Base-by-base conservation (phyloP, 306 rosid genomes). In the Fagus crenata region DNA sequence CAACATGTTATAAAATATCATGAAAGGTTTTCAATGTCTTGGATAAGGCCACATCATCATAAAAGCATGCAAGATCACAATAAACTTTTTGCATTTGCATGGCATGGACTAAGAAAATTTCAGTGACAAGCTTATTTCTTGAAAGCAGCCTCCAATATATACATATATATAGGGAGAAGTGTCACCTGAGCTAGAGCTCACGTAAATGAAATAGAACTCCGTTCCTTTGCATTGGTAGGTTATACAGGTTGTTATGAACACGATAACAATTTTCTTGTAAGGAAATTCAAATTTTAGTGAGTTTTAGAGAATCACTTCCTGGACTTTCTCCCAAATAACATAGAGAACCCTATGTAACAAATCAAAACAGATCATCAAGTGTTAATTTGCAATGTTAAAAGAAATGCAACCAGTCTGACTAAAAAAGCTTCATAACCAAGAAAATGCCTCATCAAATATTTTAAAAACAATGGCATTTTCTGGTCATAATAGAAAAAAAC, bases 301-400 rank as follows among this genome's bases (percentile, higher is more conserved):
- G 65, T 37, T 83, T 61, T 58, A 77, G 58, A 69, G 61, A 58
- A 60, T 76, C 78, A 70, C 32, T 70, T 72, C 55, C 3, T 32
- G 17, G 17, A 12, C 35, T 32, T 60, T 32, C 67, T 32, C 40
- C 67, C 39, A 32, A 60, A 60, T 60, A 31, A 60, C 67, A 60
- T 1, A 32, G 39, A 60, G 15, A 22, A 7, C 67, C 18, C 31
- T 32, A 64, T 36, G 49, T 53, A 65, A 43, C 42, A 18, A 22
- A 53, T 53, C 31, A 67, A 42, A 75, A 78, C 53, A 46, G 58
- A 37, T 51, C 64, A 60, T 49, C 67, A 67, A 63, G 36, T 63
- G 35, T 31, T 67, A 60, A 60, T 36, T 11, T 5, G 67, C 67
- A 31, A 12, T 11, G 7, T 60, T 32, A 12, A 32, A 60, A 31